Conservation (phyloP, 257 asterid species). For the Jaltomata sinuosa region DNA sequence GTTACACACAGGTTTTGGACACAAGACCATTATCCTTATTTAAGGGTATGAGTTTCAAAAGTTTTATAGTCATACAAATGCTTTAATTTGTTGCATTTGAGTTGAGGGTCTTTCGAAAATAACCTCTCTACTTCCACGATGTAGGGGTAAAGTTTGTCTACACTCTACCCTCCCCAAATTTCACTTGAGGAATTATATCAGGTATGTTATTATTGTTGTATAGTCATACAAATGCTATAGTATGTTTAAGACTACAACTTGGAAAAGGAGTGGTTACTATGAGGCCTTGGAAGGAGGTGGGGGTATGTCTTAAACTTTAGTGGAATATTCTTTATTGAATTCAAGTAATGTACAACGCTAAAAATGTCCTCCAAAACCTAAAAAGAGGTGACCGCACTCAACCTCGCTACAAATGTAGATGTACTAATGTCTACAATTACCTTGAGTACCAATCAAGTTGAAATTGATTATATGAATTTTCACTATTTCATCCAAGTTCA, state of each 20-base stretch:
- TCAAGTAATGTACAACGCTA: neutral
- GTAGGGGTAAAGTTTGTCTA: neutral
- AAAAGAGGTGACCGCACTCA: neutral
- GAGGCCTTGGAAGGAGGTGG: no score
- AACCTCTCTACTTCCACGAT: no score
- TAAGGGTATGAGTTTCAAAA: neutral
- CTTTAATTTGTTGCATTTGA: neutral
- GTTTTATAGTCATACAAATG: neutral
- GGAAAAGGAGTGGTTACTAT: no score
- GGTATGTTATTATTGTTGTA: neutral
- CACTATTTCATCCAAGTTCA: neutral
- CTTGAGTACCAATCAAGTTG: neutral
- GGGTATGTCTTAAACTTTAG: no score
- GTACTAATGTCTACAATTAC: neutral
- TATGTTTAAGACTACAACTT: neutral
- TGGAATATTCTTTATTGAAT: no score
- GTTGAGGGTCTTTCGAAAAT: neutral
- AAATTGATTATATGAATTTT: neutral
- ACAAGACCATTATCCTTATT: neutral
- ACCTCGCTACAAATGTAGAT: neutral
- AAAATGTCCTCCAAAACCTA: neutral
- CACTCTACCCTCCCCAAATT: neutral
- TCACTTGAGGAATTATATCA: no score
- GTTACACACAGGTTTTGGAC: neutral
- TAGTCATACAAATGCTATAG: neutral